phyloP scores from a whole-genome alignment of 2,329 filamentous ascomycete species.

The Teratosphaeria destructans region DNA sequence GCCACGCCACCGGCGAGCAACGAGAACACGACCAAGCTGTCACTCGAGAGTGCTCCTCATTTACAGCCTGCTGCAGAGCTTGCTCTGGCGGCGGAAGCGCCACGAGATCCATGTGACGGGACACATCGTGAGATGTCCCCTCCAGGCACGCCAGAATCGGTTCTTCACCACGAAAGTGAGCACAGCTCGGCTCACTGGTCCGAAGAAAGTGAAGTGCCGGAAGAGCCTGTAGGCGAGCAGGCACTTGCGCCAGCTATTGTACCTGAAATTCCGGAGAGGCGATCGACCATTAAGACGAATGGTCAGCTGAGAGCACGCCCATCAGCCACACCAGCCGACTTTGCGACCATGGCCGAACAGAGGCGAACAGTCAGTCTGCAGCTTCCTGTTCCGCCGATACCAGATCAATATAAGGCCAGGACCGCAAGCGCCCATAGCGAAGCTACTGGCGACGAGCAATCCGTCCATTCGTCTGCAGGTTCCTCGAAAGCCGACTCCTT shows the following conservation, averaged over 20 bases:
- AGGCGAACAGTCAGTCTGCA: conserved; percentile 77
- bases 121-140: conserved; percentile 13
- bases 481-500: conserved; percentile 19
- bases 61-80: conserved; percentile 11
- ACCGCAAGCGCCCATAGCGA: conserved; percentile 2
- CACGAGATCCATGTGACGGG: neutral
- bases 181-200: conserved; percentile 13
- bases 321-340: conserved; percentile 76
- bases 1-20: conserved; percentile 30
- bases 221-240: conserved; percentile 1
- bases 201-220: neutral
- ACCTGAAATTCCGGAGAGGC: conserved; percentile 57
- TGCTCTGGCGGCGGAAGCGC: neutral
- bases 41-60: conserved; percentile 10
- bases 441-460: neutral
- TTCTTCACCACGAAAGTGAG: conserved; percentile 57
- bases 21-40: conserved; percentile 12
- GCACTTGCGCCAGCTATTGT: conserved; percentile 2
- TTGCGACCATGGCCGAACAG: conserved; percentile 74
- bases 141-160: conserved; percentile 70
- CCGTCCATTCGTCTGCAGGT: conserved; percentile 16
- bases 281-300: conserved; percentile 79
- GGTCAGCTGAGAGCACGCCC: conserved; percentile 81
- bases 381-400: conserved; percentile 23
- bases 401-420: conserved; percentile 18